Percentiles rank a stretch among this genome's conserved stretches.
Conservation (phyloP, 2,329 filamentous ascomycete genomes). For the Cercospora citrullina region DNA sequence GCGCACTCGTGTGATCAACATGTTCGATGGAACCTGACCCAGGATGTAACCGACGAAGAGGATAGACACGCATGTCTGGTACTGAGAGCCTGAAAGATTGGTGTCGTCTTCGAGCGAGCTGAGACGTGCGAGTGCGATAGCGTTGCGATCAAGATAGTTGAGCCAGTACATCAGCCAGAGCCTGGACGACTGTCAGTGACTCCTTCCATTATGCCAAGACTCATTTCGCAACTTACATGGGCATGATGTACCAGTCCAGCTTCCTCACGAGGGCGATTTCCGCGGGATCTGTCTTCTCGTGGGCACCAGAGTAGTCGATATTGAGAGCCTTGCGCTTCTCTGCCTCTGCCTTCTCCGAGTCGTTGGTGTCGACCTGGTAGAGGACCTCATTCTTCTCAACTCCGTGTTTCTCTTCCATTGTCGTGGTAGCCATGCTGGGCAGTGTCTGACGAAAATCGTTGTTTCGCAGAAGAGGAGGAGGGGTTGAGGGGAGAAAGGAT, state of each 20-base stretch:
- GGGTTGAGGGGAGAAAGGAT: constrained; percentile 4
- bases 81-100: constrained; percentile 43
- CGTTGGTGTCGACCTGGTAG: constrained; percentile 22
- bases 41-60: constrained; percentile 43
- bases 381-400: constrained; percentile 34
- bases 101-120: constrained; percentile 45
- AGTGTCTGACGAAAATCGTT: background rate
- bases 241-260: constrained; percentile 36
- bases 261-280: constrained; percentile 37
- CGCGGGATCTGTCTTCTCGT: constrained; percentile 35
- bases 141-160: constrained; percentile 42
- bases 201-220: background rate
- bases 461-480: background rate
- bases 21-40: constrained; percentile 46
- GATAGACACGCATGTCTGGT: constrained; percentile 43
- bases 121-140: constrained; percentile 49
- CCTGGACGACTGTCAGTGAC: background rate
- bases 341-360: constrained; percentile 33
- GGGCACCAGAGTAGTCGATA: constrained; percentile 37
- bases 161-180: constrained; percentile 34
- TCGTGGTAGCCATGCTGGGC: constrained; percentile 21
- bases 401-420: constrained; percentile 23
- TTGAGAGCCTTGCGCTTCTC: constrained; percentile 34
- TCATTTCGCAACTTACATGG: constrained; percentile 23
- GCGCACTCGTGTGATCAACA: constrained; percentile 42